Percentiles rank a stretch among this genome's conserved stretches.
These are phyloP conservation scores for Moesziomyces antarcticus DNA, from an alignment of 1,284 basidiomycete species.

Conservation along the genomic window DNA sequence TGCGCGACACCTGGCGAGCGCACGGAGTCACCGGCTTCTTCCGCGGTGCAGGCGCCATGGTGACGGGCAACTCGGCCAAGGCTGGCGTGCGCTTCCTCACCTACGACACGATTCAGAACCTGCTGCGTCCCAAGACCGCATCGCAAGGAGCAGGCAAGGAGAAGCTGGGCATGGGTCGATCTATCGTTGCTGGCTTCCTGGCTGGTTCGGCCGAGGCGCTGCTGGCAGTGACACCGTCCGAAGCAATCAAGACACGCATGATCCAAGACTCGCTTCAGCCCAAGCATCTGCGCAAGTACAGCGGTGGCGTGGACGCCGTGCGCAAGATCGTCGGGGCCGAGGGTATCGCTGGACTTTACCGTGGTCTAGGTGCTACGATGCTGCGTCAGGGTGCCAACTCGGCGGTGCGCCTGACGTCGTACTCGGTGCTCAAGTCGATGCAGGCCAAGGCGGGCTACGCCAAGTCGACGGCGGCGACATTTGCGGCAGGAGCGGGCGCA, in stretches of 20 bases:
- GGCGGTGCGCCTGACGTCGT: constrained; percentile 91
- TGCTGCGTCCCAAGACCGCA: constrained; percentile 14
- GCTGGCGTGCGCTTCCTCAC: constrained; percentile 93
- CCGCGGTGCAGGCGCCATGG: constrained; percentile 32
- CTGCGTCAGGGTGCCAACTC: constrained; percentile 96
- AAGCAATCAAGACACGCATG: constrained; percentile 98
- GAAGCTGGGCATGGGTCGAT: constrained; percentile 15
- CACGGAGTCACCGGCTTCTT: constrained; percentile 18
- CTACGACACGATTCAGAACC: constrained; percentile 87
- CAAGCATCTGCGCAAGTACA: constrained; percentile 76
- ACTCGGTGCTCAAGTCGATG: constrained; percentile 79
- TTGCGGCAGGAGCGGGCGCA: constrained; percentile 77
- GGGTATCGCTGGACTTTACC: constrained; percentile 80
- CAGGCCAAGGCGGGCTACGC: constrained; percentile 34
- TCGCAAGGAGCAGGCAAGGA: not conserved
- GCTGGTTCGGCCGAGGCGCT: constrained; percentile 92
- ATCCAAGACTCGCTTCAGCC: constrained; percentile 90
- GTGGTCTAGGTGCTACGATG: constrained; percentile 86
- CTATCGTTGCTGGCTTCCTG: constrained; percentile 79
- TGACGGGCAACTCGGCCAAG: constrained; percentile 47
- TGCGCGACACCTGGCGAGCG: constrained; percentile 12
- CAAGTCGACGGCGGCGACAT: constrained; percentile 77
- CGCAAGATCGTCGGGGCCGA: constrained; percentile 69
- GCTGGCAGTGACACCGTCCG: constrained; percentile 92
- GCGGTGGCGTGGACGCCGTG: constrained; percentile 11